phyloP scores from a whole-genome alignment of 2,329 filamentous ascomycete species.

The Pyrenochaeta sp. region DNA sequence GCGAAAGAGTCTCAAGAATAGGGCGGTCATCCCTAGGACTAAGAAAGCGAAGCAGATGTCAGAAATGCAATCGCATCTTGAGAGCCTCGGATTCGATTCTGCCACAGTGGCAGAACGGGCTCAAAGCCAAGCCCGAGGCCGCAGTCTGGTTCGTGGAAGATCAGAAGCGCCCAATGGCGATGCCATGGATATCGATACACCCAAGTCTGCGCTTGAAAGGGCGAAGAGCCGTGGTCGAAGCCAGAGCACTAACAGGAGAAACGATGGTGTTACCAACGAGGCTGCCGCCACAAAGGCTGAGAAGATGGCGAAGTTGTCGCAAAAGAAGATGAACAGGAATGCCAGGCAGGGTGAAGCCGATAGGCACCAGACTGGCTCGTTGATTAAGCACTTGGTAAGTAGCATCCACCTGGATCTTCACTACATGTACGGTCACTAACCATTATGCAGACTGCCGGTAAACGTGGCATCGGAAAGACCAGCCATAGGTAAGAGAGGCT shows the following conservation, averaged over 20 bases:
- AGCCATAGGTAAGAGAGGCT: slow-evolving; percentile 56
- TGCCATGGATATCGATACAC: slow-evolving; percentile 73
- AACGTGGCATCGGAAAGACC: slow-evolving; percentile 93
- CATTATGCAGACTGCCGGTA: slow-evolving; percentile 75
- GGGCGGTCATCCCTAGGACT: slow-evolving; percentile 88
- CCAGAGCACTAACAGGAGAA: slow-evolving; percentile 73
- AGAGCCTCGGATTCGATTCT: slow-evolving; percentile 86
- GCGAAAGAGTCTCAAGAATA: slow-evolving; percentile 97
- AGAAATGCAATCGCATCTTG: slow-evolving; percentile 85
- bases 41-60: slow-evolving; percentile 82
- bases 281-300: slow-evolving; percentile 79
- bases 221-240: slow-evolving; percentile 77
- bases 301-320: slow-evolving; percentile 83
- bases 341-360: slow-evolving; percentile 96
- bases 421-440: slow-evolving; percentile 19
- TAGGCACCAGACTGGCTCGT: slow-evolving; percentile 80
- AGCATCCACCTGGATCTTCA: slow-evolving; percentile 9
- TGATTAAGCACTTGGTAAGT: slow-evolving; percentile 91
- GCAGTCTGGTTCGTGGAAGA: slow-evolving; percentile 71
- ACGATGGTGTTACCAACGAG: slow-evolving; percentile 78
- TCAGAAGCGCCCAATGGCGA: slow-evolving; percentile 63
- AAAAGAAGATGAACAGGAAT: slow-evolving; percentile 99
- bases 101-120: slow-evolving; percentile 77
- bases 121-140: slow-evolving; percentile 75
- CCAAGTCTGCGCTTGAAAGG: slow-evolving; percentile 54